Percentiles rank a stretch among this genome's conserved stretches.
These are phyloP conservation scores for Phalaenopsis aphrodite DNA, from an alignment of 106 monocot genomes.

Conservation along the genomic window DNA sequence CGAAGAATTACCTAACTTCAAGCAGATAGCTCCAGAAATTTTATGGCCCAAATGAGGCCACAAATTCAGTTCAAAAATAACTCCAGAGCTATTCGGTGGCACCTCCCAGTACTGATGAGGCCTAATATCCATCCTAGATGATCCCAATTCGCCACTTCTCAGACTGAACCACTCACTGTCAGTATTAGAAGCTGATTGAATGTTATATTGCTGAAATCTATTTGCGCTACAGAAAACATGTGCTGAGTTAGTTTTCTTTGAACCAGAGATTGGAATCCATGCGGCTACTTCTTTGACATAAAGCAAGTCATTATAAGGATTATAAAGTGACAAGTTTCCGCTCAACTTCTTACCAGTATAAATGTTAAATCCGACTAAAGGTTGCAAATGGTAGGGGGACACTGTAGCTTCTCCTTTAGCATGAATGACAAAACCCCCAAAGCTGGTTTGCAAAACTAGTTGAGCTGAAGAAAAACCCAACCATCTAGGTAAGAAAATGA, in stretches of 20 bases:
- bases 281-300: conserved; percentile 55
- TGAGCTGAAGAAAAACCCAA: conserved; percentile 68
- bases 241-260: conserved; percentile 19
- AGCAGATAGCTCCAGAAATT: conserved; percentile 48
- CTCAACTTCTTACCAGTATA: conserved; percentile 19
- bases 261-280: conserved; percentile 38
- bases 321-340: conserved; percentile 51
- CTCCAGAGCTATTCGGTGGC: conserved; percentile 23
- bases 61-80: conserved; percentile 40
- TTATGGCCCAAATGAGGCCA: conserved; percentile 31
- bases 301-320: conserved; percentile 49
- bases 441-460: conserved; percentile 74
- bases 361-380: conserved; percentile 34
- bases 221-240: conserved; percentile 36
- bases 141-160: conserved; percentile 10
- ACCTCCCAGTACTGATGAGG: conserved; percentile 48
- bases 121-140: conserved; percentile 29
- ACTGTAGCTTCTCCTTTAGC: conserved; percentile 47
- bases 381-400: conserved; percentile 47
- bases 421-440: conserved; percentile 72
- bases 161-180: conserved; percentile 16
- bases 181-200: conserved; percentile 3
- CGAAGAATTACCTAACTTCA: conserved; percentile 34
- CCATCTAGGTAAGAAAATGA: conserved; percentile 65
- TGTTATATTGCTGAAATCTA: background rate